A percentile compares a stretch with the other conserved stretches of the same genome.
phyloP scores from a whole-genome alignment of 2,329 filamentous ascomycete species.

The Verticillium klebahnii region DNA sequence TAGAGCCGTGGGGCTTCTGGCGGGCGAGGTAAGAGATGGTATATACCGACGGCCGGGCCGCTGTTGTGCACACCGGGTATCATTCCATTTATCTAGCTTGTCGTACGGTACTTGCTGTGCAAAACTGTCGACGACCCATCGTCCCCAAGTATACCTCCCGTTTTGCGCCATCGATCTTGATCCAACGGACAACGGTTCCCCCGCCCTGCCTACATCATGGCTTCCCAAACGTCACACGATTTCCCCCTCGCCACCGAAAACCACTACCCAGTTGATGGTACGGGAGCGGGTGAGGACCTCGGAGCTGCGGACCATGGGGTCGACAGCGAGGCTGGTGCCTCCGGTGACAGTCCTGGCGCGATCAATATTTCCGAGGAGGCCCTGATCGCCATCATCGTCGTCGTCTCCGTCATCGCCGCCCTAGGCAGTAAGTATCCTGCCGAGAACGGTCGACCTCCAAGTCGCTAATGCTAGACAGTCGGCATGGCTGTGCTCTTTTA shows the following conservation, averaged over 20 bases:
- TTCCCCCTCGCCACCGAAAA: slow-evolving; percentile 41
- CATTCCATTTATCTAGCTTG: slow-evolving; percentile 7
- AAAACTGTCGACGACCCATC: background rate
- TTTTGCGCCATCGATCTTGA: background rate
- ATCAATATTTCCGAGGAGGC: slow-evolving; percentile 64
- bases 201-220: slow-evolving; percentile 25
- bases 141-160: background rate
- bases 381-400: slow-evolving; percentile 68
- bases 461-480: slow-evolving; percentile 35
- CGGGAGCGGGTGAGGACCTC: slow-evolving; percentile 21
- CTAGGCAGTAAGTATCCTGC: slow-evolving; percentile 58
- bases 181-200: background rate
- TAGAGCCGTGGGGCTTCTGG: background rate
- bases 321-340: slow-evolving; percentile 58
- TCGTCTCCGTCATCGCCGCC: slow-evolving; percentile 63
- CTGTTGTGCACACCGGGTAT: slow-evolving; percentile 13
- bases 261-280: slow-evolving; percentile 22
- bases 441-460: background rate
- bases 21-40: background rate
- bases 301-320: slow-evolving; percentile 30
- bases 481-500: slow-evolving; percentile 66
- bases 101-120: slow-evolving; percentile 6
- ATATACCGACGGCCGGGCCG: slow-evolving; percentile 8
- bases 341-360: slow-evolving; percentile 55
- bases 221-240: slow-evolving; percentile 27